Evolutionary conservation across 2,329 filamentous ascomycete species (phyloP).

Genomic region (Penicillium thymicola): DNA sequence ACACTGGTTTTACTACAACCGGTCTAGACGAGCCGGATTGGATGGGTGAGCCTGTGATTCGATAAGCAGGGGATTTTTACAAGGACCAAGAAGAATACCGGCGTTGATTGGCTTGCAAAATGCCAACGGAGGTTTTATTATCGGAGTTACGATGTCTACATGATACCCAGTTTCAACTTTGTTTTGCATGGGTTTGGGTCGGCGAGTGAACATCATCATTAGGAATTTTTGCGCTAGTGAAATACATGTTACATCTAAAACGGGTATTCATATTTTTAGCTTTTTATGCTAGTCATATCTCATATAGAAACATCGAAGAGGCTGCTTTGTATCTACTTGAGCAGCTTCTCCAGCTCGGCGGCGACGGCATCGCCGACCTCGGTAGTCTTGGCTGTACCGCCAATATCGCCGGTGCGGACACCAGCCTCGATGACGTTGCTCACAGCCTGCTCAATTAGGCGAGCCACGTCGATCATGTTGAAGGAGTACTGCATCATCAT

Average conservation of each 20-base stretch:
- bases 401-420: constrained; percentile 78
- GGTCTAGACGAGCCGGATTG: constrained; percentile 46
- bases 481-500: constrained; percentile 98
- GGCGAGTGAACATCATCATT: background rate
- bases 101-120: constrained; percentile 3
- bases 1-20: constrained; percentile 23
- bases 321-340: constrained; percentile 45
- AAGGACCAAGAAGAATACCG: background rate
- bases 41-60: constrained; percentile 50
- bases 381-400: constrained; percentile 68
- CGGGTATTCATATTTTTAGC: constrained; percentile 25
- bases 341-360: constrained; percentile 66
- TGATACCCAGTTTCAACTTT: constrained; percentile 20
- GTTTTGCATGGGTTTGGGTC: background rate
- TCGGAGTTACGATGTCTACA: constrained; percentile 14
- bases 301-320: constrained; percentile 15
- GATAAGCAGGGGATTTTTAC: constrained; percentile 21
- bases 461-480: constrained; percentile 69
- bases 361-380: constrained; percentile 83
- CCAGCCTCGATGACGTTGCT: constrained; percentile 70
- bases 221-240: background rate
- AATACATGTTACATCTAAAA: constrained; percentile 6
- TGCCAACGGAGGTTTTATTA: constrained; percentile 1
- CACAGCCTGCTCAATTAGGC: constrained; percentile 26
- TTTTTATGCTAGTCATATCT: constrained; percentile 25